Conservation (phyloP, 2,329 filamentous ascomycete genomes). For the Fusarium tricinctum region DNA sequence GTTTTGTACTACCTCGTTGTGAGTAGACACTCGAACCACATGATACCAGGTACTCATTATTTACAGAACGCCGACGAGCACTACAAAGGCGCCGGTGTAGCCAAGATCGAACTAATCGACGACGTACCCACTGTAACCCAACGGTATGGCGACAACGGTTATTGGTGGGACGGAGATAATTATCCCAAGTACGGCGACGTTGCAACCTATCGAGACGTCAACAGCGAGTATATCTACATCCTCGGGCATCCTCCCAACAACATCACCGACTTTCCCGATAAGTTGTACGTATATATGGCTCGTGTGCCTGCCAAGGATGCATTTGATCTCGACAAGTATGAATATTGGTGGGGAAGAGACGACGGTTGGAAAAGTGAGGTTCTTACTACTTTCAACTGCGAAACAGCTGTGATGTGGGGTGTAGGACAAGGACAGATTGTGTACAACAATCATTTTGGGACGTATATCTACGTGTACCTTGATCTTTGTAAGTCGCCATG, state of each 20-base stretch:
- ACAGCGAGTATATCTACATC: slow-evolving; percentile 57
- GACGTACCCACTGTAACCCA: slow-evolving; percentile 54
- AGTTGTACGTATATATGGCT: slow-evolving; percentile 55
- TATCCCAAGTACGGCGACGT: slow-evolving; percentile 56
- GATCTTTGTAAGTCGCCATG: slow-evolving; percentile 26
- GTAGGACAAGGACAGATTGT: slow-evolving; percentile 57
- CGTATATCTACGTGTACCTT: slow-evolving; percentile 56
- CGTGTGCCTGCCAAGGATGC: slow-evolving; percentile 54
- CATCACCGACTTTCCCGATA: slow-evolving; percentile 42
- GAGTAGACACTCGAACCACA: background rate
- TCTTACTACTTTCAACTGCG: slow-evolving; percentile 51
- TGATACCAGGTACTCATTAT: no score
- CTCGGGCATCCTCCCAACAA: slow-evolving; percentile 56
- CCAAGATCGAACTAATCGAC: slow-evolving; percentile 53
- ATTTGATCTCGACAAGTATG: slow-evolving; percentile 55
- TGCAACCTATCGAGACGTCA: slow-evolving; percentile 55
- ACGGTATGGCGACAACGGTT: slow-evolving; percentile 46
- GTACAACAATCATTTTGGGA: slow-evolving; percentile 53
- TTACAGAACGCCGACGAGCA: slow-evolving; percentile 52
- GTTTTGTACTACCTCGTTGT: slow-evolving; percentile 57
- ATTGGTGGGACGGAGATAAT: slow-evolving; percentile 55
- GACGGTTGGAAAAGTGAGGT: slow-evolving; percentile 55
- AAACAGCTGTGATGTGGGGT: slow-evolving; percentile 58
- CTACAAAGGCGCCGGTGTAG: slow-evolving; percentile 56
- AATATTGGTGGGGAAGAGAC: slow-evolving; percentile 59